Percentiles rank a stretch among this genome's conserved stretches.
Evolutionary conservation across 306 rosid genomes (phyloP).

Genomic region (Mimosa pudica): DNA sequence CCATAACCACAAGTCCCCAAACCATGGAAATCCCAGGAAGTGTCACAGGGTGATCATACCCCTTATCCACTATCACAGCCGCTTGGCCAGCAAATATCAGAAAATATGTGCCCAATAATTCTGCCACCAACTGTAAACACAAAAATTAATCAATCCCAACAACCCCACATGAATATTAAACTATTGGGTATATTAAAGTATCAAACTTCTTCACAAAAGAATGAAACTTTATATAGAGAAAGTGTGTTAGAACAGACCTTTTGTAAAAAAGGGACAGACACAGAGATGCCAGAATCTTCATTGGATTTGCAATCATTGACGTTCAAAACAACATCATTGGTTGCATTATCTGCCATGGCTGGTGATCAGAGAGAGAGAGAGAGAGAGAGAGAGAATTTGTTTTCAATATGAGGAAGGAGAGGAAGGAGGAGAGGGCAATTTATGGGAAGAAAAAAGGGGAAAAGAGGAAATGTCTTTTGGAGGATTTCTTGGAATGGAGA

Average conservation of each 20-base stretch:
- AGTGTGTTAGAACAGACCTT: conserved; percentile 48
- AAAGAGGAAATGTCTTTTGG: background rate
- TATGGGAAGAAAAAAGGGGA: background rate
- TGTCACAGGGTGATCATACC: conserved; percentile 46
- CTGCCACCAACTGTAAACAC: conserved; percentile 65
- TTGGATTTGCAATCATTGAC: conserved; percentile 33
- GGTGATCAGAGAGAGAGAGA: background rate
- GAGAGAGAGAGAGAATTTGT: background rate
- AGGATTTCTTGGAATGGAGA: background rate
- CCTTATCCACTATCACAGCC: conserved; percentile 62
- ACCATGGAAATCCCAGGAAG: conserved; percentile 64
- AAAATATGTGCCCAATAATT: conserved; percentile 76
- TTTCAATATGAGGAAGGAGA: background rate
- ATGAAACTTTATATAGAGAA: background rate
- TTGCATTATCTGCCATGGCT: conserved; percentile 41
- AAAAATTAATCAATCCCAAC: background rate
- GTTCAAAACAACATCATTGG: conserved; percentile 43
- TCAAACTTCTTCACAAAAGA: too few species aligned
- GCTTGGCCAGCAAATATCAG: conserved; percentile 82
- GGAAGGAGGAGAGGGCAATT: background rate
- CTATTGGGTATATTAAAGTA: too few species aligned
- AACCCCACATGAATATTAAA: background rate
- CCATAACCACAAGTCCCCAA: conserved; percentile 80
- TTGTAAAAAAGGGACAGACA: conserved; percentile 63
- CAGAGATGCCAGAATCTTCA: conserved; percentile 23